Evolutionary conservation across 2,329 filamentous ascomycete genomes (phyloP).

Genomic region (Colletotrichum sp.): DNA sequence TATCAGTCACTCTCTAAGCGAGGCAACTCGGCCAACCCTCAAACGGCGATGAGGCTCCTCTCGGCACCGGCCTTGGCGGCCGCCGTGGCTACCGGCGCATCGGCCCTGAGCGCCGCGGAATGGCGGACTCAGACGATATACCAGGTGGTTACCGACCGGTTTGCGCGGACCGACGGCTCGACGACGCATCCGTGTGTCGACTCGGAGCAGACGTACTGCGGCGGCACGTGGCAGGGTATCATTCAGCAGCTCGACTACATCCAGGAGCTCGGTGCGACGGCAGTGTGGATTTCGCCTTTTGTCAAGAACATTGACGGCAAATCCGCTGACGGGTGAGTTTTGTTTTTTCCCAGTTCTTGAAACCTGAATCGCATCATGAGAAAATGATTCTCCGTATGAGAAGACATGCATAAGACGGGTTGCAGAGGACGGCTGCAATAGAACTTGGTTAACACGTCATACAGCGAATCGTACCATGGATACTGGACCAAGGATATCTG

Average conservation of each 20-base stretch:
- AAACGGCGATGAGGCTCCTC: slow-evolving; percentile 2
- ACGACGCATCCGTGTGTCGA: slow-evolving; percentile 48
- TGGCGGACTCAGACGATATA: slow-evolving; percentile 64
- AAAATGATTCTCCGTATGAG: neutral
- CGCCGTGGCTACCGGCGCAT: neutral
- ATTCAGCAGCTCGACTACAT: slow-evolving; percentile 67
- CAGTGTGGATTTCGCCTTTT: slow-evolving; percentile 65
- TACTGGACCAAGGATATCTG: slow-evolving; percentile 60
- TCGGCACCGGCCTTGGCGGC: neutral
- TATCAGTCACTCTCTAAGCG: slow-evolving; percentile 6
- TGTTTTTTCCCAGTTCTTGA: neutral
- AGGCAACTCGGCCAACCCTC: neutral
- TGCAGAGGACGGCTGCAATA: neutral
- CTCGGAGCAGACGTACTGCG: slow-evolving; percentile 57
- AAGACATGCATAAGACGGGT: neutral
- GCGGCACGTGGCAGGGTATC: slow-evolving; percentile 65
- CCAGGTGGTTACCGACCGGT: slow-evolving; percentile 62
- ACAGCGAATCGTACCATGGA: slow-evolving; percentile 54
- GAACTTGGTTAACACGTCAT: neutral
- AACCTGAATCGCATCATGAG: neutral
- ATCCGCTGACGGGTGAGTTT: slow-evolving; percentile 16
- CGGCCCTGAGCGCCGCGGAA: slow-evolving; percentile 28
- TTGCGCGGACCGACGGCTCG: slow-evolving; percentile 51
- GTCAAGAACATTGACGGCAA: slow-evolving; percentile 41
- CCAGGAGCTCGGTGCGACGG: slow-evolving; percentile 63